These are phyloP conservation scores for Russula emetica DNA, from an alignment of 768 basidiomycete genomes.

Conservation along the genomic window DNA sequence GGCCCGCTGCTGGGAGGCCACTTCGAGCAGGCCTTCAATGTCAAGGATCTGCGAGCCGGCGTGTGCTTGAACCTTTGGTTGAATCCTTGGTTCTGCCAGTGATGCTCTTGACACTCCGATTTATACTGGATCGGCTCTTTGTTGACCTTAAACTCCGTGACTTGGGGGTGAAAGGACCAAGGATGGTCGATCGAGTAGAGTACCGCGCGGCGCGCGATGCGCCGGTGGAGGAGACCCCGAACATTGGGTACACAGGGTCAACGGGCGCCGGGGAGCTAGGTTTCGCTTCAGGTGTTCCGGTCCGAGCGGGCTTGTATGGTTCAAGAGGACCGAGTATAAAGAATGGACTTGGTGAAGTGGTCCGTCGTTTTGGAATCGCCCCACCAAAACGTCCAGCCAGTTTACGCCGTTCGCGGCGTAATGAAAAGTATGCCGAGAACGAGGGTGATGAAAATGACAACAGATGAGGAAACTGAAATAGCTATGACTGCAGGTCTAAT, in stretches of 20 bases:
- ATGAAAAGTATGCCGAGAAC: conserved; percentile 10
- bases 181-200: conserved; percentile 12
- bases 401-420: conserved; percentile 18
- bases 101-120: conserved; percentile 1
- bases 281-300: background rate
- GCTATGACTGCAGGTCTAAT: conserved; percentile 15
- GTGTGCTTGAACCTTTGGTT: background rate
- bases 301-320: background rate
- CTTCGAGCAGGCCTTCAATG: conserved; percentile 26
- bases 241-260: conserved; percentile 16
- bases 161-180: conserved; percentile 7
- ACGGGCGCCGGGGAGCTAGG: background rate
- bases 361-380: background rate
- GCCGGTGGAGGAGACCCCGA: background rate
- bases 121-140: conserved; percentile 3
- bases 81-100: background rate
- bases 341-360: background rate
- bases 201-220: background rate
- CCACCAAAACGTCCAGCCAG: background rate
- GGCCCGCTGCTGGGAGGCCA: conserved; percentile 8
- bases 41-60: conserved; percentile 21
- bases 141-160: background rate
- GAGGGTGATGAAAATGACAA: conserved; percentile 1
- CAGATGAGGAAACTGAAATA: conserved; percentile 6
- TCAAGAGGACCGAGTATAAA: background rate